Conservation (phyloP, 2,329 filamentous ascomycete species). For the Curvularia spicifera region DNA sequence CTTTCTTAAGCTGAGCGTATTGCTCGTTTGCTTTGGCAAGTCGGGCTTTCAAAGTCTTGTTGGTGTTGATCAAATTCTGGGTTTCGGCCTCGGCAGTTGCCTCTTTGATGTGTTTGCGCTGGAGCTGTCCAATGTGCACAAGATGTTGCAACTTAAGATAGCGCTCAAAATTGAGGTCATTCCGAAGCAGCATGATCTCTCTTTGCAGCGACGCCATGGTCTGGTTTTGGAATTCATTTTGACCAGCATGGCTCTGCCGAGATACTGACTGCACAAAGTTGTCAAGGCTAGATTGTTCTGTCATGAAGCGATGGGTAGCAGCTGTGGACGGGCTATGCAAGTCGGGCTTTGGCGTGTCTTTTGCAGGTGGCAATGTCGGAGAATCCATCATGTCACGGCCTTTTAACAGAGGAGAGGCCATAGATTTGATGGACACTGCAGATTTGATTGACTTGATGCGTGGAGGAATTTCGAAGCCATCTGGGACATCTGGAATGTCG, state of each 20-base stretch:
- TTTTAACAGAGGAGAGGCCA: constrained; percentile 54
- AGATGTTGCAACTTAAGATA: constrained; percentile 86
- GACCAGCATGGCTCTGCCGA: constrained; percentile 33
- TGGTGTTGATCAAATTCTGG: constrained; percentile 78
- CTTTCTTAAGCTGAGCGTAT: constrained; percentile 73
- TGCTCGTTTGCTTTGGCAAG: constrained; percentile 74
- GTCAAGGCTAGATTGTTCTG: constrained; percentile 43
- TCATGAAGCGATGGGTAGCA: constrained; percentile 27
- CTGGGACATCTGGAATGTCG: constrained; percentile 30
- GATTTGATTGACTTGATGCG: constrained; percentile 47
- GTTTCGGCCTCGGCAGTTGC: constrained; percentile 82
- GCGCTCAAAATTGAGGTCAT: constrained; percentile 82
- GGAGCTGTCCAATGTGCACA: constrained; percentile 78
- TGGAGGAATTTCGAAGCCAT: constrained; percentile 31
- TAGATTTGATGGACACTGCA: constrained; percentile 54
- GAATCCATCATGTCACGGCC: constrained; percentile 61
- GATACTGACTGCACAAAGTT: constrained; percentile 41
- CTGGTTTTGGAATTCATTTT: constrained; percentile 42
- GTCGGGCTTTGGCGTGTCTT: constrained; percentile 35
- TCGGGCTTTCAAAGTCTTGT: constrained; percentile 74
- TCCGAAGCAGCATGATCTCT: constrained; percentile 76
- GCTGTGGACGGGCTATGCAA: constrained; percentile 25
- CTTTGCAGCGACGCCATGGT: constrained; percentile 64
- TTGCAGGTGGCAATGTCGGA: constrained; percentile 65
- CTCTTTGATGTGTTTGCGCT: constrained; percentile 75